These are phyloP conservation scores for Eragrostis nindensis DNA, from an alignment of 176 grass and related monocot genomes.

Conservation along the genomic window DNA sequence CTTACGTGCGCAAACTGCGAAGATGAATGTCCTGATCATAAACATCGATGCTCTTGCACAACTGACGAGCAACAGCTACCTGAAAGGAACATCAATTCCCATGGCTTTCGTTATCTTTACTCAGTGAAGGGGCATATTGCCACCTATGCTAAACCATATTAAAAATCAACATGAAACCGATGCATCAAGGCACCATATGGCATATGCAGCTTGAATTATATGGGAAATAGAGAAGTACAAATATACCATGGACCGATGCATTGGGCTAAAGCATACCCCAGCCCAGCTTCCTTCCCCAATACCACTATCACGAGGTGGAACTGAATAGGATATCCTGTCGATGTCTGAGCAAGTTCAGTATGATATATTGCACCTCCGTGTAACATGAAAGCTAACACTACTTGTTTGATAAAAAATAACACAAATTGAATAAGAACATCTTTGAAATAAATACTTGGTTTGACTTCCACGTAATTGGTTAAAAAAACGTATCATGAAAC, in stretches of 20 bases:
- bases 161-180: slow-evolving; percentile 21
- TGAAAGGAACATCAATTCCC: slow-evolving; percentile 47
- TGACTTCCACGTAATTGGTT: neutral
- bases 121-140: neutral
- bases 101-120: neutral
- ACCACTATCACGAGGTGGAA: slow-evolving; percentile 75
- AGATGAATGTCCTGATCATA: slow-evolving; percentile 97
- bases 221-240: neutral
- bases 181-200: neutral
- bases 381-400: slow-evolving; percentile 10
- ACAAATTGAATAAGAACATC: neutral
- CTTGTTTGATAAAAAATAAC: neutral
- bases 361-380: neutral
- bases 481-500: slow-evolving; percentile 2
- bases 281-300: slow-evolving; percentile 93
- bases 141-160: slow-evolving; percentile 10
- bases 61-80: slow-evolving; percentile 79
- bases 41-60: slow-evolving; percentile 92
- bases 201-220: neutral
- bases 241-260: slow-evolving; percentile 69
- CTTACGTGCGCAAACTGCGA: slow-evolving; percentile 82
- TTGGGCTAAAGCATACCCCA: slow-evolving; percentile 76
- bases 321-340: slow-evolving; percentile 85
- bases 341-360: slow-evolving; percentile 67
- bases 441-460: neutral